These are phyloP conservation scores for Maudiozyma saulgeensis DNA, from an alignment of 805 yeast genomes.

Conservation along the genomic window DNA sequence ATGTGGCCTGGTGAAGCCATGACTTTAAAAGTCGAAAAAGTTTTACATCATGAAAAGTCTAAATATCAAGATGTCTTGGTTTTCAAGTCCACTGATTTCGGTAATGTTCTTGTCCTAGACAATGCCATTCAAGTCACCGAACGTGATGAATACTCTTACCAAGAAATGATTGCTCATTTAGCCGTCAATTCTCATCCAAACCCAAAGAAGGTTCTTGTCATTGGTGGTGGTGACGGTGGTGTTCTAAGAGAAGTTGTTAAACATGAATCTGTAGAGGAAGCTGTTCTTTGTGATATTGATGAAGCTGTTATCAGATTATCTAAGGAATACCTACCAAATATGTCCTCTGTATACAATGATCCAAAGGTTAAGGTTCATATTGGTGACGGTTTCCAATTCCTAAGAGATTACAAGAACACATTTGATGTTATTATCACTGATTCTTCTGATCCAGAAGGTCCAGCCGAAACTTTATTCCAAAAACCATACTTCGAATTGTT, in stretches of 20 bases:
- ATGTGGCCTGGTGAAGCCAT: conserved; percentile 99
- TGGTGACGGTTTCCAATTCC: conserved; percentile 96
- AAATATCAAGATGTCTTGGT: conserved; percentile 89
- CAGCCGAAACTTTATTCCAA: conserved; percentile 90
- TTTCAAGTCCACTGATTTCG: conserved; percentile 87
- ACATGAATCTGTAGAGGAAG: conserved; percentile 79
- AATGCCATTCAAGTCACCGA: conserved; percentile 94
- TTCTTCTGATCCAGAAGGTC: conserved; percentile 97
- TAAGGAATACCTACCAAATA: conserved; percentile 77
- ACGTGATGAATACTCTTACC: conserved; percentile 95
- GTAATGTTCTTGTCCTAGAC: conserved; percentile 90
- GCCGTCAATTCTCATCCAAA: conserved; percentile 89
- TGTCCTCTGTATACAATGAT: conserved; percentile 76
- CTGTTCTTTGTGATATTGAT: conserved; percentile 89
- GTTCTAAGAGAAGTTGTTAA: conserved; percentile 90
- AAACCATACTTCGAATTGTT: conserved; percentile 81
- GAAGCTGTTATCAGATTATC: conserved; percentile 84
- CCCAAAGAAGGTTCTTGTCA: conserved; percentile 87
- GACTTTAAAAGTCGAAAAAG: conserved; percentile 79
- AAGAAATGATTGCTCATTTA: conserved; percentile 95
- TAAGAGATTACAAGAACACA: conserved; percentile 71
- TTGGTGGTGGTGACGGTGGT: conserved; percentile 99
- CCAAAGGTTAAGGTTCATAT: conserved; percentile 86
- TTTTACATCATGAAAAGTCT: conserved; percentile 76
- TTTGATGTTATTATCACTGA: conserved; percentile 95